Percentiles rank a stretch among this genome's conserved stretches.
Conservation (phyloP, 495 filamentous ascomycete genomes). For the Patellaria atrata region DNA sequence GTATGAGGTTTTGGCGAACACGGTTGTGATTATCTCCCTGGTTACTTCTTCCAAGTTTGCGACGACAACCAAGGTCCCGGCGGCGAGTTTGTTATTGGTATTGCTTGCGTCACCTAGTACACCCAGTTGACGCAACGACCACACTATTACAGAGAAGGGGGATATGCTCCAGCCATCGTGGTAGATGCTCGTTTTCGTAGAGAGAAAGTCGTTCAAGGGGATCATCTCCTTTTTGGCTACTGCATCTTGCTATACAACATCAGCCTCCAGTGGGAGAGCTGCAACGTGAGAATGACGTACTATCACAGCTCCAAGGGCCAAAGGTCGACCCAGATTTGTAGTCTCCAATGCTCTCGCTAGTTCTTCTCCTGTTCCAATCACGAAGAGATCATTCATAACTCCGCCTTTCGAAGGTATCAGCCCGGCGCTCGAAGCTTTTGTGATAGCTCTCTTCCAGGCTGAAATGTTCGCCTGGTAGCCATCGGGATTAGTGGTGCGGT, state of each 20-base stretch:
- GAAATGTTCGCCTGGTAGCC: constrained; percentile 74
- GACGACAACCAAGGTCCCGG: constrained; percentile 43
- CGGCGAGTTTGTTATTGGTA: constrained; percentile 33
- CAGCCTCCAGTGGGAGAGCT: not conserved
- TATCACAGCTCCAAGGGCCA: constrained; percentile 69
- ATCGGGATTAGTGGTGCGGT: constrained; percentile 72
- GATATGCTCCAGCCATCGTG: constrained; percentile 34
- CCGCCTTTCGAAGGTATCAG: constrained; percentile 36
- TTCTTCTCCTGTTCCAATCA: constrained; percentile 51
- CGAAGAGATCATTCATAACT: constrained; percentile 35
- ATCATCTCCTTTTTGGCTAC: constrained; percentile 52
- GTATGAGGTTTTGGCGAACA: constrained; percentile 16
- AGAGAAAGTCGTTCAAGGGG: constrained; percentile 46
- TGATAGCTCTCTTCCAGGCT: constrained; percentile 69
- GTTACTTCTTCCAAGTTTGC: constrained; percentile 38
- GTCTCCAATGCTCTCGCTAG: constrained; percentile 58
- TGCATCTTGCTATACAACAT: constrained; percentile 43
- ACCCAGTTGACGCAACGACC: constrained; percentile 61
- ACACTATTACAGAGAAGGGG: constrained; percentile 52
- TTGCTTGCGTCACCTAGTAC: constrained; percentile 39
- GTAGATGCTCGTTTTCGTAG: constrained; percentile 48
- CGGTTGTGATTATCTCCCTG: constrained; percentile 12
- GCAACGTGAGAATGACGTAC: constrained; percentile 27
- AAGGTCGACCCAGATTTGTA: constrained; percentile 65
- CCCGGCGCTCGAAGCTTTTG: constrained; percentile 51